Base-by-base conservation (phyloP, 1,284 basidiomycete genomes). In the Leccinum pachyderme region DNA sequence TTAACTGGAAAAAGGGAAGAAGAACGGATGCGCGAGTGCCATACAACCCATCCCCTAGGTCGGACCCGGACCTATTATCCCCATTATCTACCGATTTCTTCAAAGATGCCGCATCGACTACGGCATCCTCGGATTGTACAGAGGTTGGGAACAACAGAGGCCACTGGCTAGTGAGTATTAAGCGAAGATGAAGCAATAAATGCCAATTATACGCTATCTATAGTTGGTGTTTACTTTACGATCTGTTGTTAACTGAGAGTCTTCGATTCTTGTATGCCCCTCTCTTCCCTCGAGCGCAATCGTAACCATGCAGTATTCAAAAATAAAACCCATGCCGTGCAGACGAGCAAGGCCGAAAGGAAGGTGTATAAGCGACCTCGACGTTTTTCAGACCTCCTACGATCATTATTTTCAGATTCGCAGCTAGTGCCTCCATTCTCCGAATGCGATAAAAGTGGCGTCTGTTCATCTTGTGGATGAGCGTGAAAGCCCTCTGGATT, bases 251-350 rank as follows among this genome's bases (percentile, higher is more conserved):
- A 24, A 47, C 12, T 7, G 25, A 43, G 25, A 43, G 9, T 15
- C 35, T 37, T 52, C 29, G 28, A 53, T 37, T 45, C 49, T 32
- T 8, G 56, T 28, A 70, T 63, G 25, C 53, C 71, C 57, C 72
- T 64, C 55, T 71, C 67, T 58, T 65, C 73, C 61, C 68, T 74
- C 35, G 75, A 75, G 27, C 82, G 76, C 57, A 88, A 66, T 60
- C 77, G 79, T 53, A 79, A 65, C 76, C 77, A 84, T 1, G 84
- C 87, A 9, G 82, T 85, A 13, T 68, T 75, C 61, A 91, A 72
- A 69, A 90, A 90, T 58, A 89, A 70, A 49, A 80, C 63, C 89
- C 89, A 91, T 3, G 85, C 81, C 43, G 70, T 70, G 7, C 77
- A 66, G 9, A 90, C 79, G 39, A 86, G 68, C 2, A 63, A 57